phyloP scores from a whole-genome alignment of 345 rosid species.

The Rhodamnia argentea region DNA sequence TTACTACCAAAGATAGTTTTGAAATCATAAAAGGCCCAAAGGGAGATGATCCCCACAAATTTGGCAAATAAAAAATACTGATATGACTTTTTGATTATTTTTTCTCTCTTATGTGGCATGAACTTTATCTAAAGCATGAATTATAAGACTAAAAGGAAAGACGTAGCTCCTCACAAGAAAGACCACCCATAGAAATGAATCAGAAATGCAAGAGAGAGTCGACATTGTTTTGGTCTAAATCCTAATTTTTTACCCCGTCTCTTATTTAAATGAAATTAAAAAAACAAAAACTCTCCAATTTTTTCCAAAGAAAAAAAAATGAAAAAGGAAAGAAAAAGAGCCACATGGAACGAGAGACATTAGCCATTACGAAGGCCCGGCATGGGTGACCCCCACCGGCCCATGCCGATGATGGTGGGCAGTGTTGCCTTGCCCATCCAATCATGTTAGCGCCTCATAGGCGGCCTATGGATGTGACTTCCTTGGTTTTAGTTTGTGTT shows the following conservation, averaged over 20 bases:
- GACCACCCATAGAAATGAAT: too few species aligned
- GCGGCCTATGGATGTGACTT: neutral
- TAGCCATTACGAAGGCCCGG: neutral
- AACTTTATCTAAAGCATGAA: too few species aligned
- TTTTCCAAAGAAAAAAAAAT: neutral
- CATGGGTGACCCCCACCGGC: neutral
- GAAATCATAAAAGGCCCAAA: too few species aligned
- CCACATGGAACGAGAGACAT: neutral
- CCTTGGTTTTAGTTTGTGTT: neutral
- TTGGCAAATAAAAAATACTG: too few species aligned
- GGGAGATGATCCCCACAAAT: too few species aligned
- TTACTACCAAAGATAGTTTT: too few species aligned
- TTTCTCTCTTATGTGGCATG: neutral
- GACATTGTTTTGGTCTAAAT: neutral
- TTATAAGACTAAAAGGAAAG: too few species aligned
- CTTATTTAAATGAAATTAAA: neutral
- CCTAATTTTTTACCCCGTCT: neutral
- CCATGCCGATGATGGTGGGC: neutral
- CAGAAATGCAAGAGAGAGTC: too few species aligned
- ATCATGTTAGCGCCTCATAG: neutral
- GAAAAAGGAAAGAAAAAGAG: neutral
- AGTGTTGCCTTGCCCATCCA: neutral
- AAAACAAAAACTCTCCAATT: neutral
- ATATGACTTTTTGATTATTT: too few species aligned
- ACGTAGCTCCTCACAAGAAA: too few species aligned